These are phyloP conservation scores for Boletellus ananas DNA, from an alignment of 768 basidiomycete species.

Conservation along the genomic window DNA sequence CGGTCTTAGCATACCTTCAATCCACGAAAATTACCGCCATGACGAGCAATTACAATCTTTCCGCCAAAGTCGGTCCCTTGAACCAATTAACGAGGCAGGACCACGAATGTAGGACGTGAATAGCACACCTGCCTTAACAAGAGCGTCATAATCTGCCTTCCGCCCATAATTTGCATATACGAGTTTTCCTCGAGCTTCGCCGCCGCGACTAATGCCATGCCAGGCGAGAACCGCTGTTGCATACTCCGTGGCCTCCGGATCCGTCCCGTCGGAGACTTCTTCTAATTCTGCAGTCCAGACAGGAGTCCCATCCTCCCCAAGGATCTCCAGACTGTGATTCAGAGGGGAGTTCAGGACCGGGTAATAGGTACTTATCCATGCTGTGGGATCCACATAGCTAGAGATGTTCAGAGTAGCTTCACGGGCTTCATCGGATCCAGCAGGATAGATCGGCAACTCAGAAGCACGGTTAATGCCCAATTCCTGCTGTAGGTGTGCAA, in stretches of 20 bases:
- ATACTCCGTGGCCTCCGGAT: constrained; percentile 57
- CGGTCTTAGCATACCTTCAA: constrained; percentile 57
- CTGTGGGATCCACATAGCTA: constrained; percentile 37
- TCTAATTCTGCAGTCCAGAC: constrained; percentile 61
- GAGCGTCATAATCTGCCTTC: constrained; percentile 59
- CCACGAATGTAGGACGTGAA: neutral
- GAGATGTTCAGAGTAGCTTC: constrained; percentile 49
- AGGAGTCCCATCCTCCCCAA: constrained; percentile 46
- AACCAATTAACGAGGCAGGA: constrained; percentile 1
- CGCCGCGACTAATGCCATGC: constrained; percentile 68
- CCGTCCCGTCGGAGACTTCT: constrained; percentile 63
- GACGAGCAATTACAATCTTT: constrained; percentile 75
- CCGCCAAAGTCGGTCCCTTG: constrained; percentile 66
- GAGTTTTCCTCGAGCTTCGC: constrained; percentile 58
- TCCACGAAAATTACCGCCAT: constrained; percentile 81
- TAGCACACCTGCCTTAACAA: constrained; percentile 44
- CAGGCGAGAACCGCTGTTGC: constrained; percentile 58
- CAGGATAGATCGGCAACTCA: constrained; percentile 46
- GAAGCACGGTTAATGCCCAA: constrained; percentile 36
- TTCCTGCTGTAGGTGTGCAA: constrained; percentile 48
- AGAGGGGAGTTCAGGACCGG: constrained; percentile 70
- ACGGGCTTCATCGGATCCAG: constrained; percentile 53
- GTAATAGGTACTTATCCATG: constrained; percentile 72
- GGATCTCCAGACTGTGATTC: constrained; percentile 50
- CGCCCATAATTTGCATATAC: constrained; percentile 58